Evolutionary conservation across 345 rosid species (phyloP), one percentile per base, ranked within the genome.

Genomic region (Arabidopsis suecica): DNA sequence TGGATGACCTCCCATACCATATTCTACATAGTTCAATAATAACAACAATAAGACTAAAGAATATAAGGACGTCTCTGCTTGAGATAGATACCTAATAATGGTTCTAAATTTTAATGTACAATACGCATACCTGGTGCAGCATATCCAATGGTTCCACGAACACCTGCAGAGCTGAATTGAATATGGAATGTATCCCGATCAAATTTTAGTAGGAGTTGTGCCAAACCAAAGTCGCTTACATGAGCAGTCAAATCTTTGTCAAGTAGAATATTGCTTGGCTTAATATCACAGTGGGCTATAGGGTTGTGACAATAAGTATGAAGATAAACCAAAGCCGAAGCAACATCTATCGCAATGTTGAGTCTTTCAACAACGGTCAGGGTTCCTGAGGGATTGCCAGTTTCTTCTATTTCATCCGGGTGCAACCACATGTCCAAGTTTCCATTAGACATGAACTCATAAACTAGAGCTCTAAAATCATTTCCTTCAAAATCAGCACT

Each of bases 81-180:
- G 30, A 28, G 30, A 28, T 28, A 28, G 2, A 1, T 28, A 28
- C 30, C 30, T 28, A 28, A 28, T 28, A 28, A 28, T 0, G 13
- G 32, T 16, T 20, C 48, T 44, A 14, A n/a, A 16, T 16, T 41
- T 41, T 7, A 51, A 34, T 36, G 22, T 18, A 30, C 55, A 37
- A 32, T 28, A 25, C 61, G 22, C 2, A 51, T 59, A 82, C 87
- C 83, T 48, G 82, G 83, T 34, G 87, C 80, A 63, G 82, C 83
- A 54, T 82, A 84, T 12, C 86, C 83, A 8, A 77, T 56, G 38
- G 85, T 83, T 60, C 86, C 89, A 69, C 75, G 71, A n/a, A 80
- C 41, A 60, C 76, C 84, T 10, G 61, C 12, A 9, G 87, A 80
- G 69, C 76, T 85, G 25, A 56, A 81, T 5, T 57, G 77, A 32